Conservation (phyloP, 257 asterid species). For the Avicennia marina region DNA sequence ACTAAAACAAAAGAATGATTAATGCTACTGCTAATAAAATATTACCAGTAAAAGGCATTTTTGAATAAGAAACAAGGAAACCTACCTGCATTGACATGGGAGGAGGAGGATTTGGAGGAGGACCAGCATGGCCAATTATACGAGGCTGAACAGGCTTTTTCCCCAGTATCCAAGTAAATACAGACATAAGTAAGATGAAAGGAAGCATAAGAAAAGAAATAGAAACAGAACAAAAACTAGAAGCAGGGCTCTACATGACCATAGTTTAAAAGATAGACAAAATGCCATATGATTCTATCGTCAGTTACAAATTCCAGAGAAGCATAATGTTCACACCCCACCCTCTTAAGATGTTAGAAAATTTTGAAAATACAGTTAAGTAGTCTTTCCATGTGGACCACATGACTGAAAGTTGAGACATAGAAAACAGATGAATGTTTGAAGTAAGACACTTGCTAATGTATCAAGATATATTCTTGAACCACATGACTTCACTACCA, state of each 20-base stretch:
- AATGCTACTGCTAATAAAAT: background rate
- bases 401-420: background rate
- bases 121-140: slow-evolving; percentile 47
- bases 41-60: slow-evolving; percentile 8
- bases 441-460: background rate
- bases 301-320: slow-evolving; percentile 8
- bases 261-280: background rate
- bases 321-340: background rate
- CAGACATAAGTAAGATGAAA: slow-evolving; percentile 17
- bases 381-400: background rate
- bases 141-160: slow-evolving; percentile 65
- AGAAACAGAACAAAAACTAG: slow-evolving; percentile 14
- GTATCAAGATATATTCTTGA: background rate
- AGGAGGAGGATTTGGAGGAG: slow-evolving; percentile 62
- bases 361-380: slow-evolving; percentile 1
- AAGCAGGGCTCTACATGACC: too few species aligned
- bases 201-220: slow-evolving; percentile 1
- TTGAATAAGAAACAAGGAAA: slow-evolving; percentile 12
- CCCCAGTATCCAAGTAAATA: slow-evolving; percentile 21
- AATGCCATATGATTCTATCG: background rate
- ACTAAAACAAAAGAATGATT: slow-evolving; percentile 34
- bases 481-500: background rate
- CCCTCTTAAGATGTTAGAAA: slow-evolving; percentile 6
- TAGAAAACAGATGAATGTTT: background rate
- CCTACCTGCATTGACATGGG: slow-evolving; percentile 79